Evolutionary conservation across 441 rosid genomes (phyloP).

Genomic region (Jatropha multifida): DNA sequence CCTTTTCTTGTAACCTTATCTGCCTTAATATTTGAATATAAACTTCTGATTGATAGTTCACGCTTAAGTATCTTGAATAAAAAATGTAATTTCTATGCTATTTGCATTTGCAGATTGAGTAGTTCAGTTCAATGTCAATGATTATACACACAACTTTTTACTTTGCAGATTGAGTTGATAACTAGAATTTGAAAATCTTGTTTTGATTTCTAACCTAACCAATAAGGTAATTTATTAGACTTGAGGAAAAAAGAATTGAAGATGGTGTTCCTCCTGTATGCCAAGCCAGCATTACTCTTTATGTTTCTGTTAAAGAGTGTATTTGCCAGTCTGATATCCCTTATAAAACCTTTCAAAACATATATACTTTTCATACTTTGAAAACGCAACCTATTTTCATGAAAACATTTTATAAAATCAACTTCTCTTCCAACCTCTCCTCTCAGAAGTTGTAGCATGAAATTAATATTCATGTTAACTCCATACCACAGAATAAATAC

Average conservation of each 20-base stretch:
- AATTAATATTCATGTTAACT: too few species aligned
- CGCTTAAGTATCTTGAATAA: not conserved
- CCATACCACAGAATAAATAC: too few species aligned
- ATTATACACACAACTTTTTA: not conserved
- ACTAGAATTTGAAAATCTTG: not conserved
- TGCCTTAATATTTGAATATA: not conserved
- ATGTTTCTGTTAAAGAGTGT: not conserved
- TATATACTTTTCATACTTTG: too few species aligned
- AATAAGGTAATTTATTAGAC: not conserved
- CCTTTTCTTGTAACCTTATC: slow-evolving; percentile 1
- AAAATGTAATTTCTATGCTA: not conserved
- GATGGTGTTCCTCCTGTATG: not conserved
- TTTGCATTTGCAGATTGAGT: not conserved
- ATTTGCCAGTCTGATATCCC: not conserved
- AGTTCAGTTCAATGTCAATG: not conserved
- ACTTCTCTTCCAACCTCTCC: too few species aligned
- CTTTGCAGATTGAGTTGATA: not conserved
- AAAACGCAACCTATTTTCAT: too few species aligned
- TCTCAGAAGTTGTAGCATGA: too few species aligned
- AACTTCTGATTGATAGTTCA: slow-evolving; percentile 5
- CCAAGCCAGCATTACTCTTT: not conserved
- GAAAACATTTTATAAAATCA: too few species aligned
- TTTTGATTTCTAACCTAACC: not conserved
- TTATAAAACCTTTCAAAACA: too few species aligned
- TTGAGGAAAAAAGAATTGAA: not conserved